Evolutionary conservation across 495 filamentous ascomycete species (phyloP).

Genomic region (Neurospora sp.): DNA sequence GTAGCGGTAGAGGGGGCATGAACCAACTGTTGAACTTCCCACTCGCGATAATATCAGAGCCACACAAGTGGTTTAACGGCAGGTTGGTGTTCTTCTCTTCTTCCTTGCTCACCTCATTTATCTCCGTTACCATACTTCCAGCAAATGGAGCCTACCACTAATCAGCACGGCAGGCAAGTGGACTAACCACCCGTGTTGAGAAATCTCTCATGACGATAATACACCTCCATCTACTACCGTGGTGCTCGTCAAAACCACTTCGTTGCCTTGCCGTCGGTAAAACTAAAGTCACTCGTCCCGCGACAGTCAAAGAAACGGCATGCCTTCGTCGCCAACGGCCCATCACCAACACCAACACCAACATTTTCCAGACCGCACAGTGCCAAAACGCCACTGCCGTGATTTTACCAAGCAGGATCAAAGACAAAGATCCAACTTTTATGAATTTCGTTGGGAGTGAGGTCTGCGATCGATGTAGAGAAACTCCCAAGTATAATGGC

Average conservation of each 20-base stretch:
- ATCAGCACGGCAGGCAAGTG: not conserved
- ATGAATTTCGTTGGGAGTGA: no score
- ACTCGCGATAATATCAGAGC: not conserved
- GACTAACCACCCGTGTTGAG: not conserved
- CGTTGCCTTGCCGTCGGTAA: not conserved
- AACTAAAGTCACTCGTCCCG: not conserved
- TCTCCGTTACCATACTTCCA: not conserved
- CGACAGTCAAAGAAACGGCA: not conserved
- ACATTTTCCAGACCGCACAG: not conserved
- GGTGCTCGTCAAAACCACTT: not conserved
- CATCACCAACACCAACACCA: not conserved
- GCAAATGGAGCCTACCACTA: not conserved
- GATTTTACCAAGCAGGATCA: no score
- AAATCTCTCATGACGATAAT: not conserved
- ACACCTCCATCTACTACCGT: not conserved
- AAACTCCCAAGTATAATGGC: no score
- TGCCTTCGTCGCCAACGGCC: not conserved
- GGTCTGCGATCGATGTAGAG: no score
- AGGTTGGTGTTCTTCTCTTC: not conserved
- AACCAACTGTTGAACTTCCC: not conserved
- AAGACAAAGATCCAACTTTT: no score
- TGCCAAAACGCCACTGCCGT: not conserved
- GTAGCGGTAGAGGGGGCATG: not conserved
- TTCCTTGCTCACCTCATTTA: not conserved
- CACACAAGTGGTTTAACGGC: no score